A percentile compares a stretch with the other conserved stretches of the same genome.
Evolutionary conservation across 305 asterid species (phyloP).

Genomic region (Salvia sclarea): DNA sequence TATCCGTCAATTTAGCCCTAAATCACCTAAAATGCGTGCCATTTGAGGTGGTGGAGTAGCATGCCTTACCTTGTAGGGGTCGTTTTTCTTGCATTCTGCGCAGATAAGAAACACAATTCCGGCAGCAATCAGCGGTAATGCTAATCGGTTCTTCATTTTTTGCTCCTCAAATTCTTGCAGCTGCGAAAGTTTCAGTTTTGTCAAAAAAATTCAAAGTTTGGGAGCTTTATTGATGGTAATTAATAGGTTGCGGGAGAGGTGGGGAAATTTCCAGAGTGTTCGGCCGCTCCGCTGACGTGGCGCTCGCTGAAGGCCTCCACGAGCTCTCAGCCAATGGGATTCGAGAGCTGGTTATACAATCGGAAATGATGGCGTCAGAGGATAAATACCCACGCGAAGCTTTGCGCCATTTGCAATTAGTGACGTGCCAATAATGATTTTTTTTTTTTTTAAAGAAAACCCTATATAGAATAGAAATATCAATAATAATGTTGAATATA

Average conservation of each 20-base stretch:
- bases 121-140: constrained; percentile 30
- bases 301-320: constrained; percentile 44
- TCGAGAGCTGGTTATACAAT: constrained; percentile 24
- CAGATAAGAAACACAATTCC: constrained; percentile 38
- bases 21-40: neutral
- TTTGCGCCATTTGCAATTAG: too few relatives aligned
- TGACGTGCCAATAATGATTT: too few relatives aligned
- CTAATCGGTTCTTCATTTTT: constrained; percentile 47
- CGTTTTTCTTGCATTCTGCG: constrained; percentile 57
- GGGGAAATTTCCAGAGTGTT: constrained; percentile 47
- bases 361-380: constrained; percentile 5
- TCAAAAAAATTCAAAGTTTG: neutral
- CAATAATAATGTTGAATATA: too few relatives aligned
- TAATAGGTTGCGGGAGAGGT: constrained; percentile 35
- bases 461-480: too few relatives aligned
- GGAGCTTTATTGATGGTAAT: neutral
- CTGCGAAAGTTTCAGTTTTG: constrained; percentile 6
- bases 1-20: constrained; percentile 6
- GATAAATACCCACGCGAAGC: neutral
- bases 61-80: constrained; percentile 72
- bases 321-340: constrained; percentile 53
- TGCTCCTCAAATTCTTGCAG: constrained; percentile 17
- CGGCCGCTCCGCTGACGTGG: constrained; percentile 48
- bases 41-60: neutral
- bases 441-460: too few relatives aligned